Conservation (phyloP, 495 filamentous ascomycete genomes). For the Stereocaulon alpinum region DNA sequence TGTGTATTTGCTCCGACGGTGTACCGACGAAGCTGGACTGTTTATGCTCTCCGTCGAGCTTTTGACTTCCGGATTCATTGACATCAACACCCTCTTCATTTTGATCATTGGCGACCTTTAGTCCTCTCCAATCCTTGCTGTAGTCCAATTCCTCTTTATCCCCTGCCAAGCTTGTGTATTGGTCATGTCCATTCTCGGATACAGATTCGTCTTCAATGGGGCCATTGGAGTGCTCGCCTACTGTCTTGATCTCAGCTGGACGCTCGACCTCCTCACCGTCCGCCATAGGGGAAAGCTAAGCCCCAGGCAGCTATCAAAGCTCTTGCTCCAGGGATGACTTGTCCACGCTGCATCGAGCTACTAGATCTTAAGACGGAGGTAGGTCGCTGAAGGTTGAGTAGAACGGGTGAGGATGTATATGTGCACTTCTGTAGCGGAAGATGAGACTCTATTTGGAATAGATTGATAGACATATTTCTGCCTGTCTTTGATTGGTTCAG, state of each 20-base stretch:
- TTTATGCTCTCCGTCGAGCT: background rate
- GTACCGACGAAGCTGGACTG: background rate
- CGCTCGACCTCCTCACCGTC: slow-evolving; percentile 11
- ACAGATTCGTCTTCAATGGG: background rate
- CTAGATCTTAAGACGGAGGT: background rate
- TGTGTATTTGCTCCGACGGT: slow-evolving; percentile 2
- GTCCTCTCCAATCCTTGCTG: slow-evolving; percentile 21
- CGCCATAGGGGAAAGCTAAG: slow-evolving; percentile 14
- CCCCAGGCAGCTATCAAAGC: slow-evolving; percentile 13
- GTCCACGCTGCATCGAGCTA: slow-evolving; percentile 9
- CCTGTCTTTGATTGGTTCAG: slow-evolving; percentile 7
- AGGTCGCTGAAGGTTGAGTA: background rate
- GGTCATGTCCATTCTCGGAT: slow-evolving; percentile 6
- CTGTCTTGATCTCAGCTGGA: background rate
- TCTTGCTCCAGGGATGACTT: slow-evolving; percentile 5
- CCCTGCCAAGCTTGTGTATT: slow-evolving; percentile 12
- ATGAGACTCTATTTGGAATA: background rate
- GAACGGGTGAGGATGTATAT: background rate
- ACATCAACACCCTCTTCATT: slow-evolving; percentile 3
- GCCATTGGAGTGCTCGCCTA: background rate
- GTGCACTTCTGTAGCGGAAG: background rate
- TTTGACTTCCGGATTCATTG: background rate
- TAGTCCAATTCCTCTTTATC: slow-evolving; percentile 21
- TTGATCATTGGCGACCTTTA: slow-evolving; percentile 19
- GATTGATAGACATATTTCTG: background rate